Evolutionary conservation across 768 basidiomycete genomes (phyloP), one percentile per base, ranked within the genome.

Genomic region (Mycena pura): DNA sequence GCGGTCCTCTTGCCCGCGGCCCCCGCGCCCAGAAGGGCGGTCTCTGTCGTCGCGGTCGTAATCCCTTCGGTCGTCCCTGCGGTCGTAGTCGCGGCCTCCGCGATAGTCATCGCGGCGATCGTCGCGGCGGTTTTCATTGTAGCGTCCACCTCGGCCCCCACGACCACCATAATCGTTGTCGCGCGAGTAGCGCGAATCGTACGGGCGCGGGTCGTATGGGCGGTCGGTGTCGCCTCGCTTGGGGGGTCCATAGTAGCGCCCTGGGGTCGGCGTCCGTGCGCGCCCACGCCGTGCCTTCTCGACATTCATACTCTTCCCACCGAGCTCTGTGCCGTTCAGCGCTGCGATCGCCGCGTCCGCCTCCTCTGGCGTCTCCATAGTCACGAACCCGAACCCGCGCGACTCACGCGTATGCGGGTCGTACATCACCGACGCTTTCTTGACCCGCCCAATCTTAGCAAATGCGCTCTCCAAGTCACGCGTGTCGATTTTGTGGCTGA

Each of bases 261-360:
- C 96, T 3, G 96, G 96, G 6, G 96, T 99, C 3, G 96, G 92
- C 13, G 94, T 92, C 65, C 94, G 83, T 17, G 93, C 94, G 62
- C 94, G 89, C 56, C 91, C 94, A 66, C 93, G 90, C 49, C 93
- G 91, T 65, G 94, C 94, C 82, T 90, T 95, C 79, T 95, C 92
- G n/a, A 99, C 91, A 59, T 83, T 91, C 54, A 95, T 83, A 28
- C 84, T 80, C 78, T 95, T 96, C 53, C 96, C 97, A 82, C 91
- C 87, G 41, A 98, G 74, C 38, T 95, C 93, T 45, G 91, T 90
- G 22, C 84, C 84, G 72, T 94, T 92, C 54, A 98, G 79, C 6
- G 89, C 90, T 32, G 91, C 86, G 63, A 98, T 87, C 55, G 92
- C 93, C 41, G 94, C 93, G 41, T 96, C 92, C 6, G 96, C 97